These are phyloP conservation scores for Penicillium nordicum DNA, from an alignment of 2,329 filamentous ascomycete species.

Conservation along the genomic window DNA sequence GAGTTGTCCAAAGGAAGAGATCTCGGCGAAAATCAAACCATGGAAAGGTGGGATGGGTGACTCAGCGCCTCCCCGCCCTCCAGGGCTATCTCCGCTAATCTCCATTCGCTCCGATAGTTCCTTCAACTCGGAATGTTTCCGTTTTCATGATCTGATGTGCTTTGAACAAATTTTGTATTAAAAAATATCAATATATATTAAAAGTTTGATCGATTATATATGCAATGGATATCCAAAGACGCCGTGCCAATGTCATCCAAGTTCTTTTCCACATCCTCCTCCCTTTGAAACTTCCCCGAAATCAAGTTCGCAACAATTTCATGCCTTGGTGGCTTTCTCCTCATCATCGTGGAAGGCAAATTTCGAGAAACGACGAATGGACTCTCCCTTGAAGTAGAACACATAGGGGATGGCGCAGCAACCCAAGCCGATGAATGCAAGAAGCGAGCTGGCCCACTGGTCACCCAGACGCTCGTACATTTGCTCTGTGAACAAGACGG, in stretches of 20 bases:
- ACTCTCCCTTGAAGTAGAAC: conserved; percentile 74
- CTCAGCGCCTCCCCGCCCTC: background rate
- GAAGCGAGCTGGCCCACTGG: conserved; percentile 70
- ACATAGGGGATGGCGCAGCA: conserved; percentile 81
- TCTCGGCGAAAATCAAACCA: background rate
- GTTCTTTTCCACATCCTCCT: conserved; percentile 4
- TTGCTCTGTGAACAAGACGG: conserved; percentile 75
- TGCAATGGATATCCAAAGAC: background rate
- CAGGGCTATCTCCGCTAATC: background rate
- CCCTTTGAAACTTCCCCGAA: background rate
- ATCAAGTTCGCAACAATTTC: background rate
- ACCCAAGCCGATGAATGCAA: conserved; percentile 70
- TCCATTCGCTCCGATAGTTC: background rate
- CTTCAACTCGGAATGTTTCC: background rate
- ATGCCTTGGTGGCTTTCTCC: conserved; percentile 37
- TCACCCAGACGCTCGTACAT: conserved; percentile 72
- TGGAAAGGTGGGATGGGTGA: background rate
- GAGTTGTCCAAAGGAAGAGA: background rate
- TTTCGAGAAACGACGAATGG: conserved; percentile 65
- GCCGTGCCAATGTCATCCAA: background rate
- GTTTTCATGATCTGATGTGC: background rate
- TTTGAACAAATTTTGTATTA: background rate
- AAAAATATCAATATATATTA: background rate
- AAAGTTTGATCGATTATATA: background rate
- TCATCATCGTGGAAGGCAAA: conserved; percentile 66